Evolutionary conservation across 2,329 filamentous ascomycete genomes (phyloP).

Genomic region (Cytospora mali): DNA sequence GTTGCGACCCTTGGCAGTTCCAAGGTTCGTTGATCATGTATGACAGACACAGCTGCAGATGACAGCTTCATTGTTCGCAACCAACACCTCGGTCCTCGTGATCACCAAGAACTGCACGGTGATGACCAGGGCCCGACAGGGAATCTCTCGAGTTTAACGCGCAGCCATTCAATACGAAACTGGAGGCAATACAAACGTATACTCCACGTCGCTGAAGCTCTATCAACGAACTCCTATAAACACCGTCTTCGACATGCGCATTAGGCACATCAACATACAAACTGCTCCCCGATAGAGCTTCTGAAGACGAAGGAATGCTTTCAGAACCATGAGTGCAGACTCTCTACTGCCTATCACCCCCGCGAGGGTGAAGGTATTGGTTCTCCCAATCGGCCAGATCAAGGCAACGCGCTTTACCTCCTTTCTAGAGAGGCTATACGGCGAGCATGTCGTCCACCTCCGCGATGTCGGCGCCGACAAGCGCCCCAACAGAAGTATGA

Average conservation of each 20-base stretch:
- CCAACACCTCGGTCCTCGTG: conserved; percentile 12
- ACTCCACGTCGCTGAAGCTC: neutral
- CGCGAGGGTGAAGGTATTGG: conserved; percentile 84
- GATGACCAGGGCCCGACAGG: conserved; percentile 20
- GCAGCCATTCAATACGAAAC: neutral
- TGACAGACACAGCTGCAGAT: conserved; percentile 19
- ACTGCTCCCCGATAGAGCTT: conserved; percentile 15
- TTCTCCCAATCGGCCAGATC: conserved; percentile 85
- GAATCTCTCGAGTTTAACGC: conserved; percentile 16
- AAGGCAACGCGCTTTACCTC: conserved; percentile 76
- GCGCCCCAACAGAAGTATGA: conserved; percentile 81
- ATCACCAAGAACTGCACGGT: conserved; percentile 12
- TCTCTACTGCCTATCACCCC: conserved; percentile 88
- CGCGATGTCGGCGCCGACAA: conserved; percentile 85
- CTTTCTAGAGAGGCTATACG: conserved; percentile 77
- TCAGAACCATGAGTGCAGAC: conserved; percentile 73
- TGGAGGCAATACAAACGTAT: conserved; percentile 1
- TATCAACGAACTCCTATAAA: neutral
- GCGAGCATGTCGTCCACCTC: conserved; percentile 79
- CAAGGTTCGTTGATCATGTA: neutral
- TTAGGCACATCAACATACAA: conserved; percentile 4
- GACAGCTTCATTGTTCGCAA: conserved; percentile 25
- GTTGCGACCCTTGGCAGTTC: conserved; percentile 4
- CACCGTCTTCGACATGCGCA: conserved; percentile 17
- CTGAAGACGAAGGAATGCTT: conserved; percentile 26